These are phyloP conservation scores for Sporobolomyces roseus DNA, from an alignment of 768 basidiomycete genomes.

Conservation along the genomic window DNA sequence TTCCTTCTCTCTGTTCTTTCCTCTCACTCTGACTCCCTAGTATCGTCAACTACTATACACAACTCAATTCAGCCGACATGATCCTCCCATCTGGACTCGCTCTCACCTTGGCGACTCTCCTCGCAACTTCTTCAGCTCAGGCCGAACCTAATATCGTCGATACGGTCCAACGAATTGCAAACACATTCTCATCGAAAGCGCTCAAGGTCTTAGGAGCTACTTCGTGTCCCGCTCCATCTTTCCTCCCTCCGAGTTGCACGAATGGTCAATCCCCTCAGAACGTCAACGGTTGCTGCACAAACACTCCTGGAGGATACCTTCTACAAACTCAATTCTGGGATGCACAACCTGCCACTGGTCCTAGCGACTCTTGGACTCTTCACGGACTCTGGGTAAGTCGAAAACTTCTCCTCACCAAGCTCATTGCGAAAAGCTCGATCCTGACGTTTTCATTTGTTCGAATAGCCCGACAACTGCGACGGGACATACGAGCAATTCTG, in stretches of 20 bases:
- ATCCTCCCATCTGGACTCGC: background rate
- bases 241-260: conserved; percentile 4
- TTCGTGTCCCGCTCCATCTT: conserved; percentile 4
- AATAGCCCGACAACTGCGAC: conserved; percentile 34
- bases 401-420: too few species aligned
- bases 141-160: background rate
- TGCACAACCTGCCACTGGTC: conserved; percentile 4
- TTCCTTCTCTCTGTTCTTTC: background rate
- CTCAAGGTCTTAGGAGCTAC: conserved; percentile 6
- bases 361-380: conserved; percentile 22
- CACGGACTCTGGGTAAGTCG: conserved; percentile 22
- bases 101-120: background rate
- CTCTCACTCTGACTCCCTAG: too few species aligned
- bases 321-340: conserved; percentile 33
- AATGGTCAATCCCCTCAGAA: background rate
- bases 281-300: conserved; percentile 29
- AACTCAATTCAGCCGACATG: too few species aligned
- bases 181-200: background rate
- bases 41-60: too few species aligned
- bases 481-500: conserved; percentile 46
- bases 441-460: too few species aligned
- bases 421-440: too few species aligned
- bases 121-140: background rate
- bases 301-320: conserved; percentile 20
- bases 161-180: background rate